A percentile compares a stretch with the other conserved stretches of the same genome.
phyloP scores from a whole-genome alignment of 73 alveolate genomes.

The Durusdinium trenchii region DNA sequence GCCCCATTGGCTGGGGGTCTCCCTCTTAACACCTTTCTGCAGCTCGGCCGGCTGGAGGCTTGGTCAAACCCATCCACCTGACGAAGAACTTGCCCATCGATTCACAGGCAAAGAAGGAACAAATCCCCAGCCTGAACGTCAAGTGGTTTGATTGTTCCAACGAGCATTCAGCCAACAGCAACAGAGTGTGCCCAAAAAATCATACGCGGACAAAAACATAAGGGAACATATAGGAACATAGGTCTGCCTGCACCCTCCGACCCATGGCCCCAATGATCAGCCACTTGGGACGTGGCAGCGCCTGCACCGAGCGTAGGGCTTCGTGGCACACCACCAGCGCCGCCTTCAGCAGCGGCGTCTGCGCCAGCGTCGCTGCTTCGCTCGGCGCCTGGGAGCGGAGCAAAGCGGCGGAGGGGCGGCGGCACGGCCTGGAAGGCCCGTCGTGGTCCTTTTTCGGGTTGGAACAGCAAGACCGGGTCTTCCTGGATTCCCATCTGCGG shows the following conservation, averaged over 20 bases:
- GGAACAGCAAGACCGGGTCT: too few relatives aligned
- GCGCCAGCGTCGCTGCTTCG: neutral
- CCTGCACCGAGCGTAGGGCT: neutral
- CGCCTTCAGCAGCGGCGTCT: neutral
- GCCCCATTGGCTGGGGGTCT: too few relatives aligned
- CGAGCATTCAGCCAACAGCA: too few relatives aligned
- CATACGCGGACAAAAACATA: neutral
- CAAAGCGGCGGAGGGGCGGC: neutral
- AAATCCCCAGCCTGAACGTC: neutral
- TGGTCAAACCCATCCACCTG: too few relatives aligned
- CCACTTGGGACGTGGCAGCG: neutral
- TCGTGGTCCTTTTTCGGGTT: too few relatives aligned
- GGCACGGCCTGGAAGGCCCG: too few relatives aligned
- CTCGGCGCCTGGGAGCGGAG: neutral
- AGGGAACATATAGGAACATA: neutral
- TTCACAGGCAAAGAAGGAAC: too few relatives aligned
- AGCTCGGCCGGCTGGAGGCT: too few relatives aligned
- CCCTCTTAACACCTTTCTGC: too few relatives aligned
- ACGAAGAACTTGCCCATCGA: too few relatives aligned
- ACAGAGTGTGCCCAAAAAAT: neutral
- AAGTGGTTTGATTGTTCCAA: neutral
- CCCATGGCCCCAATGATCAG: neutral
- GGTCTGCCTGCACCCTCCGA: neutral
- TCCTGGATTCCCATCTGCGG: too few relatives aligned
- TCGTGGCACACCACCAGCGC: constrained; percentile 39